Conservation (phyloP, 495 filamentous ascomycete genomes). For the Aspergillus nanangensis region DNA sequence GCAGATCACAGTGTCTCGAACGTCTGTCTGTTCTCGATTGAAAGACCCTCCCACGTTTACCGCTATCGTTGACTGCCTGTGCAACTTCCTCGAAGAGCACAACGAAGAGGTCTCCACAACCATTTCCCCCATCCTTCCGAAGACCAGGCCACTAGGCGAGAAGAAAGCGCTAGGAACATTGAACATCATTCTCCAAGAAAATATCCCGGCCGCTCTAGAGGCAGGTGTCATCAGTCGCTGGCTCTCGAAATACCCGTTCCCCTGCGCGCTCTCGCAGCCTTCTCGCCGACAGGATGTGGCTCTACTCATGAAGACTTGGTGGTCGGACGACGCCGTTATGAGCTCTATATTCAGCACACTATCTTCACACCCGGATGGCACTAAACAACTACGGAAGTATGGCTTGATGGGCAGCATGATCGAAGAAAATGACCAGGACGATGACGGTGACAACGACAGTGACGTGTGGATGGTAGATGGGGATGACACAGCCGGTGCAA, state of each 20-base stretch:
- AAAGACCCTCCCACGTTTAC: slow-evolving; percentile 35
- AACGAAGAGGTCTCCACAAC: slow-evolving; percentile 31
- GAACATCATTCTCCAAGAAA: slow-evolving; percentile 33
- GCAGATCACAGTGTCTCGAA: slow-evolving; percentile 28
- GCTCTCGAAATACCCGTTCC: slow-evolving; percentile 48
- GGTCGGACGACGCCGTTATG: slow-evolving; percentile 43
- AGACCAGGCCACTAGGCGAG: slow-evolving; percentile 39
- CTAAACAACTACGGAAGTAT: slow-evolving; percentile 40
- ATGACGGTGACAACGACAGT: slow-evolving; percentile 43
- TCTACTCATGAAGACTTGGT: slow-evolving; percentile 44
- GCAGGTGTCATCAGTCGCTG: slow-evolving; percentile 44
- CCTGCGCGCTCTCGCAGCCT: slow-evolving; percentile 31
- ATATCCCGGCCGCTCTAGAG: slow-evolving; percentile 34
- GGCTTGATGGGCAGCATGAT: slow-evolving; percentile 41
- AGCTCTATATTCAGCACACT: slow-evolving; percentile 36
- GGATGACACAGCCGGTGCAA: slow-evolving; percentile 38
- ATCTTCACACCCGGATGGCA: slow-evolving; percentile 25
- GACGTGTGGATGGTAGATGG: slow-evolving; percentile 50
- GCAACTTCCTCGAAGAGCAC: slow-evolving; percentile 43
- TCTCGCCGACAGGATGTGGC: slow-evolving; percentile 38
- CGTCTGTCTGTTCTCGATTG: slow-evolving; percentile 33
- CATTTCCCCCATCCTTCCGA: slow-evolving; percentile 39
- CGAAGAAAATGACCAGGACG: slow-evolving; percentile 40
- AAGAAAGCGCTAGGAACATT: slow-evolving; percentile 37
- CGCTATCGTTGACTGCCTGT: slow-evolving; percentile 44